Base-by-base conservation (phyloP, 352 stramenopile genomes). In the Phytophthora meadii region DNA sequence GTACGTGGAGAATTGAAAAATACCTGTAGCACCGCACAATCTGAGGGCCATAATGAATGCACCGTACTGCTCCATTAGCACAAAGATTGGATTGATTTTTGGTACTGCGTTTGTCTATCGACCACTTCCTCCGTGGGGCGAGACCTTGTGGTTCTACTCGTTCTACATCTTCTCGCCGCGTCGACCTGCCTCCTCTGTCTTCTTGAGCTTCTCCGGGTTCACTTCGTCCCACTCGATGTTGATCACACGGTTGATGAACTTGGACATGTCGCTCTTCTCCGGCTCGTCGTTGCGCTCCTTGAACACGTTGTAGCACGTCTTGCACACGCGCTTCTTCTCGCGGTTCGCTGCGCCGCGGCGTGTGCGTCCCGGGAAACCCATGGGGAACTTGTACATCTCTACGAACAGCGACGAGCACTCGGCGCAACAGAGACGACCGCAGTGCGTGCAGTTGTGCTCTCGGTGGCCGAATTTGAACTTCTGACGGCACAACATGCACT, bases 221-320 rank as follows among this genome's bases (percentile, higher is more conserved):
- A 95, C 84, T 54, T 95, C 87, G 74, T 95, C 87, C 87, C 87
- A 95, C 54, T 95, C 87, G 54, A 95, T 78, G 60, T 89, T 89
- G 45, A 95, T 92, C 48, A 94, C 79, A 54, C 87, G 85, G 46
- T 81, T 87, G 9, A 95, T 72, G 61, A 95, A 95, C 57, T 71
- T 75, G 48, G 59, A 82, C 58, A 89, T 72, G 39, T 85, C 67
- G 54, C 63, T 71, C 72, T 88, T 90, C 39, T 90, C 75, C 34
- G 82, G 80, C 17, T 88, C 62, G 6, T 88, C 83, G 14, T 76
- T 81, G 64, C 87, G 87, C 71, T 94, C 87, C 65, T 93, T 93
- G 60, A 95, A 93, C 40, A 92, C 74, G 55, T 84, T 85, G 62
- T 78, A 95, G 72, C 87, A 95, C 52, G 86, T 94, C 76, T 95